Evolutionary conservation across 2,329 filamentous ascomycete genomes (phyloP).

Genomic region (Monilinia fructicola): DNA sequence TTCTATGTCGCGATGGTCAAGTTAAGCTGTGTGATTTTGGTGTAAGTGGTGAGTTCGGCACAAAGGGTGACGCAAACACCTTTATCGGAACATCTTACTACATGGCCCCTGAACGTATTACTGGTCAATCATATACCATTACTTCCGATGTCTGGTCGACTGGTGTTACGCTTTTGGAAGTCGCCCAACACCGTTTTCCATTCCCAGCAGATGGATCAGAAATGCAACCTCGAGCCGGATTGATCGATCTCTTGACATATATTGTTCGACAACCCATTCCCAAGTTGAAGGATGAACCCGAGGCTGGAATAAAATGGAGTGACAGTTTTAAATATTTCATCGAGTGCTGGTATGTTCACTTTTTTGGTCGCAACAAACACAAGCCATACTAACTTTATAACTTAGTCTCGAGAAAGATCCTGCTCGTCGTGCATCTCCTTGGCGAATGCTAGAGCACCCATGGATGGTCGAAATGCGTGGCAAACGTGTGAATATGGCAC

Average conservation of each 20-base stretch:
- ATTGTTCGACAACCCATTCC: slow-evolving; percentile 96
- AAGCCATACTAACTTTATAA: slow-evolving; percentile 23
- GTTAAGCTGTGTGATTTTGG: slow-evolving; percentile 99
- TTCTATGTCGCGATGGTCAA: slow-evolving; percentile 86
- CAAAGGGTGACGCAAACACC: slow-evolving; percentile 96
- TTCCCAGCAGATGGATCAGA: slow-evolving; percentile 96
- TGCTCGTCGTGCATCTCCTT: slow-evolving; percentile 81
- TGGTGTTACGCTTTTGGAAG: slow-evolving; percentile 94
- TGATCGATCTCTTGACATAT: slow-evolving; percentile 95
- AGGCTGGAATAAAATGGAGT: slow-evolving; percentile 88
- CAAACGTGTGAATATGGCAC: slow-evolving; percentile 96
- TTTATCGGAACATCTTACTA: slow-evolving; percentile 99
- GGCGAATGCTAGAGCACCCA: slow-evolving; percentile 98
- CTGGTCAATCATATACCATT: slow-evolving; percentile 96
- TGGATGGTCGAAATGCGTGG: slow-evolving; percentile 97
- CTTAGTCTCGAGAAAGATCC: slow-evolving; percentile 89
- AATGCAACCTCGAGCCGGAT: slow-evolving; percentile 86
- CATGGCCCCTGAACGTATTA: slow-evolving; percentile 98
- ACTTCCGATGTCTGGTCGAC: slow-evolving; percentile 98
- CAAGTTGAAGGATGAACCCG: slow-evolving; percentile 90
- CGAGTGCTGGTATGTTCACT: slow-evolving; percentile 83
- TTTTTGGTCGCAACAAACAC: slow-evolving; percentile 24
- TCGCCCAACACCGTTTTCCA: slow-evolving; percentile 97
- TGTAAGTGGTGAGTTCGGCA: slow-evolving; percentile 95
- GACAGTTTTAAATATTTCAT: slow-evolving; percentile 99